phyloP scores from a whole-genome alignment of 148 eudicot genomes.

The Mesembryanthemum crystallinum region DNA sequence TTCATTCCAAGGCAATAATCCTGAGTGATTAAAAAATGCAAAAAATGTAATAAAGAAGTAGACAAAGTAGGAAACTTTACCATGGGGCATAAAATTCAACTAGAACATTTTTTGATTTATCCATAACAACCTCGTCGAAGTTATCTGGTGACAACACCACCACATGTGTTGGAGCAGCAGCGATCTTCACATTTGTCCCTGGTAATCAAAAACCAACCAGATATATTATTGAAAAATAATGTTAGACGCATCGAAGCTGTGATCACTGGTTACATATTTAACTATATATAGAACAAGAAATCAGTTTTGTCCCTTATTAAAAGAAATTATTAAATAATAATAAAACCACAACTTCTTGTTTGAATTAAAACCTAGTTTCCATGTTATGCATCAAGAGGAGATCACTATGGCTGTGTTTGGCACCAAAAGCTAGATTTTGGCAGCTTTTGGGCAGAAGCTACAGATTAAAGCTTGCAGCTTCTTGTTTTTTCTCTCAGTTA shows the following conservation, averaged over 20 bases:
- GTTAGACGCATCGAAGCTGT: background rate
- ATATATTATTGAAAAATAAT: background rate
- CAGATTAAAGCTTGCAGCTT: no score
- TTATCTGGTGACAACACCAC: slow-evolving; percentile 75
- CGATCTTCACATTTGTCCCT: slow-evolving; percentile 93
- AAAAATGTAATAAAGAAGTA: background rate
- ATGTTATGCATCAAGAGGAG: no score
- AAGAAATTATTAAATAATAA: no score
- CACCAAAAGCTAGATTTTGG: no score
- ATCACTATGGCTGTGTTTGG: no score
- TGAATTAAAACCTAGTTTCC: no score
- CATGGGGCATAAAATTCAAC: slow-evolving; percentile 99
- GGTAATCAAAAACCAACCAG: slow-evolving; percentile 25
- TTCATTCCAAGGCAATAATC: background rate
- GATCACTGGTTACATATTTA: background rate
- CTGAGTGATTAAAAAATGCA: background rate
- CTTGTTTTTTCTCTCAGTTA: no score
- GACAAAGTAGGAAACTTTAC: slow-evolving; percentile 36
- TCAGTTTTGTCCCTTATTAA: background rate
- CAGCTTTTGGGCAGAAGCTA: no score
- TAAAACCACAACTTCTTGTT: no score
- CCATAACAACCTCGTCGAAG: slow-evolving; percentile 80
- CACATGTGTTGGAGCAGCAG: slow-evolving; percentile 71
- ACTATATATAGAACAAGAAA: background rate
- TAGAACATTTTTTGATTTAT: slow-evolving; percentile 74